These are phyloP conservation scores for Sclerotinia sclerotiorum DNA, from an alignment of 2,329 filamentous ascomycete species.

Conservation along the genomic window DNA sequence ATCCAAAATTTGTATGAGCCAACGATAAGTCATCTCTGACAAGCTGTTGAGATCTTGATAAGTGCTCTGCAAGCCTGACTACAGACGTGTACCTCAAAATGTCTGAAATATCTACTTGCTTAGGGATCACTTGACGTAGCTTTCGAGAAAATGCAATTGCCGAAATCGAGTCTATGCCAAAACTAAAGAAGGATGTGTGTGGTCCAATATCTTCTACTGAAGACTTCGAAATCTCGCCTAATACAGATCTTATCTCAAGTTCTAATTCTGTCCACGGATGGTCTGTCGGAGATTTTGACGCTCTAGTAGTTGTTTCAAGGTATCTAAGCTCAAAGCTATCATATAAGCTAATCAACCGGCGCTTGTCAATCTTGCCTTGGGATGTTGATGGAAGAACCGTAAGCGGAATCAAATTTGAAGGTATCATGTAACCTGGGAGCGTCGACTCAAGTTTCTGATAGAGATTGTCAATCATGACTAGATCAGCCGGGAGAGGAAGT, in stretches of 20 bases:
- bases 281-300: constrained; percentile 23
- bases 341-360: constrained; percentile 52
- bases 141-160: constrained; percentile 68
- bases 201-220: constrained; percentile 51
- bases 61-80: constrained; percentile 53
- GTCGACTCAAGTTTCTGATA: constrained; percentile 54
- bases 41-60: constrained; percentile 26
- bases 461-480: constrained; percentile 46
- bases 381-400: constrained; percentile 67
- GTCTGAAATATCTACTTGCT: constrained; percentile 61
- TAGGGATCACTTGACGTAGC: constrained; percentile 50
- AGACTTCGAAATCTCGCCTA: constrained; percentile 34
- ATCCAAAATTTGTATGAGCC: constrained; percentile 29
- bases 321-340: constrained; percentile 46
- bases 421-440: constrained; percentile 77
- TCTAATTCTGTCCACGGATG: constrained; percentile 57
- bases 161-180: constrained; percentile 82
- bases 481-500: constrained; percentile 43
- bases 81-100: constrained; percentile 69
- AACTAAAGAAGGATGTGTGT: constrained; percentile 71
- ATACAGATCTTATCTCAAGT: constrained; percentile 50
- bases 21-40: not conserved
- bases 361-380: constrained; percentile 72
- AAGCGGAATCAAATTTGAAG: constrained; percentile 70
- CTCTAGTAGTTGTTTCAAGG: constrained; percentile 44